phyloP scores from a whole-genome alignment of 1,139 yeast genomes.

The Wickerhamomyces sp. region DNA sequence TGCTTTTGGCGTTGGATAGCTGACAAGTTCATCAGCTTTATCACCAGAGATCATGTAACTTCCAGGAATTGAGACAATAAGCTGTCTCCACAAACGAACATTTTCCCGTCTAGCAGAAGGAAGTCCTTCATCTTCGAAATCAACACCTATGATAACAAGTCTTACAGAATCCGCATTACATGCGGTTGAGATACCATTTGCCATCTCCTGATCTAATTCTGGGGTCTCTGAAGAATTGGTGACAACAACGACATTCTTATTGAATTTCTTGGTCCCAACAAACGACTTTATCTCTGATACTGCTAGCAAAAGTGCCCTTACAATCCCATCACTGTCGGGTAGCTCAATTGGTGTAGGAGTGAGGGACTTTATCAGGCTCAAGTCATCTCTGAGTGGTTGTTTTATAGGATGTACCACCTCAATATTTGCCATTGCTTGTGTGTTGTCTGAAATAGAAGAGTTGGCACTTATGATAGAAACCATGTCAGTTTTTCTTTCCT shows the following conservation, averaged over 20 bases:
- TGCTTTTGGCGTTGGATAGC: constrained; percentile 10
- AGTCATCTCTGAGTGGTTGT: constrained; percentile 11
- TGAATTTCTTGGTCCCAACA: constrained; percentile 20
- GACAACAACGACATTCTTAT: constrained; percentile 20
- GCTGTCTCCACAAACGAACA: constrained; percentile 10
- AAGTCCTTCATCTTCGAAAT: constrained; percentile 11
- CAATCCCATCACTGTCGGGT: constrained; percentile 11
- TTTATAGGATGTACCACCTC: constrained; percentile 7
- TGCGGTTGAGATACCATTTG: not conserved
- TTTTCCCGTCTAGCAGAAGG: not conserved
- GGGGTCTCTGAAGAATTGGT: constrained; percentile 17
- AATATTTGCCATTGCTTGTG: constrained; percentile 8
- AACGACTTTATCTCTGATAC: constrained; percentile 15
- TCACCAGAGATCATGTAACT: constrained; percentile 9
- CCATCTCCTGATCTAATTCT: constrained; percentile 11
- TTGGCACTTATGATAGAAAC: constrained; percentile 44
- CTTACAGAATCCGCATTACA: constrained; percentile 4
- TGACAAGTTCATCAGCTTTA: constrained; percentile 6
- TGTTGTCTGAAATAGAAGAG: constrained; percentile 17
- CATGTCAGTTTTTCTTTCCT: constrained; percentile 53
- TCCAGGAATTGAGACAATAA: constrained; percentile 9
- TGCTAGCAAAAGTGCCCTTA: constrained; percentile 16
- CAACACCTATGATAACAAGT: constrained; percentile 20
- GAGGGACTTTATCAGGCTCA: constrained; percentile 6
- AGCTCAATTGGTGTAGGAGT: constrained; percentile 2